Conservation (phyloP, 495 filamentous ascomycete genomes). For the Xylaria cubensis region DNA sequence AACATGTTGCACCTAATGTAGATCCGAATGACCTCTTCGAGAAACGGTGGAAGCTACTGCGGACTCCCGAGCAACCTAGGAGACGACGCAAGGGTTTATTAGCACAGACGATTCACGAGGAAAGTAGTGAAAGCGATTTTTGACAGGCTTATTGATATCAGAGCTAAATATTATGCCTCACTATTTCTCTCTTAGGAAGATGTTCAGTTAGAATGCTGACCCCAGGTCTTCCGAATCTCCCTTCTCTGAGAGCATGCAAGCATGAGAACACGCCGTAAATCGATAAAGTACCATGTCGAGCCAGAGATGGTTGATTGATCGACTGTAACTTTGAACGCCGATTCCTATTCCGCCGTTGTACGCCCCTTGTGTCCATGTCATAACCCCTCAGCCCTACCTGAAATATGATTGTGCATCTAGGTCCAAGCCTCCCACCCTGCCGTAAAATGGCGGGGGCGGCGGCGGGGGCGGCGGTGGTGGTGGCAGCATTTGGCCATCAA, state of each 20-base stretch:
- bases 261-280: neutral
- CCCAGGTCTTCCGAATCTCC: neutral
- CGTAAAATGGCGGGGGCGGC: neutral
- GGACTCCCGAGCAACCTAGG: slow-evolving; percentile 38
- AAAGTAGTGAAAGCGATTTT: slow-evolving; percentile 57
- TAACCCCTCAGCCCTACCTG: neutral
- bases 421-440: slow-evolving; percentile 2
- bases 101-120: slow-evolving; percentile 69
- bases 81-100: slow-evolving; percentile 51
- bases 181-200: neutral
- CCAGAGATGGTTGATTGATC: slow-evolving; percentile 11
- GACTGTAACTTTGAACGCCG: slow-evolving; percentile 19
- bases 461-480: neutral
- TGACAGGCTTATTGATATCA: slow-evolving; percentile 19
- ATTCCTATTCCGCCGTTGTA: slow-evolving; percentile 8
- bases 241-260: neutral
- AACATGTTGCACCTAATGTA: slow-evolving; percentile 21
- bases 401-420: slow-evolving; percentile 19
- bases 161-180: neutral
- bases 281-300: neutral
- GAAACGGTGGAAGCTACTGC: slow-evolving; percentile 36
- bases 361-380: slow-evolving; percentile 14
- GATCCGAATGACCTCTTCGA: slow-evolving; percentile 31
- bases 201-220: neutral
- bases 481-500: neutral